Conservation (phyloP, 768 basidiomycete species). For the Steccherinum ochraceum region DNA sequence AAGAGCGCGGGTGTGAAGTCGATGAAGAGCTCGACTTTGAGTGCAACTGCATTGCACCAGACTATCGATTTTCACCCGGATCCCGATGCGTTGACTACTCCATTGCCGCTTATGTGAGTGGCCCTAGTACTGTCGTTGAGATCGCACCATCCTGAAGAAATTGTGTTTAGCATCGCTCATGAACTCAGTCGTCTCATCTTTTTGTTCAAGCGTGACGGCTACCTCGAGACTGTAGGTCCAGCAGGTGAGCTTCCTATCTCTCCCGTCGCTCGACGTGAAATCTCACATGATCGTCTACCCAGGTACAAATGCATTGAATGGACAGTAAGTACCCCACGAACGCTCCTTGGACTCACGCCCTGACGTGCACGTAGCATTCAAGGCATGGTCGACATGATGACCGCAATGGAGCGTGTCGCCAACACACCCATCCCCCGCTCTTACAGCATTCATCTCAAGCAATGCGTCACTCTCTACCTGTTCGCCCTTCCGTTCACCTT, state of each 20-base stretch:
- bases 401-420: constrained; percentile 85
- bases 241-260: constrained; percentile 44
- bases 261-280: background rate
- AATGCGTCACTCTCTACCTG: constrained; percentile 91
- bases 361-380: constrained; percentile 44
- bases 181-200: constrained; percentile 69
- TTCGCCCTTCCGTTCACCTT: constrained; percentile 87
- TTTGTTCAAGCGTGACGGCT: constrained; percentile 71
- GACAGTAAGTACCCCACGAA: background rate
- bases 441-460: constrained; percentile 88
- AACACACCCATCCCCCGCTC: constrained; percentile 80
- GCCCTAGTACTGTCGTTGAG: constrained; percentile 4
- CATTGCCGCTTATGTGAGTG: constrained; percentile 73
- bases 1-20: constrained; percentile 18
- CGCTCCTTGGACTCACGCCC: constrained; percentile 1
- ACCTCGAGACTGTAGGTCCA: constrained; percentile 84
- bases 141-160: background rate
- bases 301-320: constrained; percentile 75
- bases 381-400: constrained; percentile 79
- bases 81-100: constrained; percentile 54
- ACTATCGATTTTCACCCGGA: constrained; percentile 56
- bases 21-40: constrained; percentile 57
- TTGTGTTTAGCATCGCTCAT: constrained; percentile 60
- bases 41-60: constrained; percentile 34
- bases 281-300: constrained; percentile 3